Percentiles rank a stretch among this genome's conserved stretches.
phyloP scores from a whole-genome alignment of 179 eudicot species.

The Silene coronaria region DNA sequence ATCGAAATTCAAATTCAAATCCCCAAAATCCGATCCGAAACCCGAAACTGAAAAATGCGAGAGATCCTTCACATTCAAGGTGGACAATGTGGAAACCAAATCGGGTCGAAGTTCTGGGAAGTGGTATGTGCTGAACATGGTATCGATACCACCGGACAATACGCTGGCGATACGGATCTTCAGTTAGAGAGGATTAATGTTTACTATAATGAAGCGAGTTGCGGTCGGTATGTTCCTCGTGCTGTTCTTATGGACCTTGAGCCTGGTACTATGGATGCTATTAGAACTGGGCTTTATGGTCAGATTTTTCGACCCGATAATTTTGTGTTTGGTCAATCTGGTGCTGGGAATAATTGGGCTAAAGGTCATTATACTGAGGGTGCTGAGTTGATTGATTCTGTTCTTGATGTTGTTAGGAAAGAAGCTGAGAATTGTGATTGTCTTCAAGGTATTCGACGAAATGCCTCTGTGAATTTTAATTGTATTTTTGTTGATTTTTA shows the following conservation, averaged over 20 bases:
- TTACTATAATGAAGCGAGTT: slow-evolving; percentile 44
- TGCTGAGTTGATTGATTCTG: slow-evolving; percentile 52
- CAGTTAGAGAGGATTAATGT: slow-evolving; percentile 46
- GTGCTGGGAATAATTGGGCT: slow-evolving; percentile 57
- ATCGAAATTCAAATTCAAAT: neutral
- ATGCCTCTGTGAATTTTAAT: neutral
- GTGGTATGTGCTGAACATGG: slow-evolving; percentile 47
- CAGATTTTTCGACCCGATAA: slow-evolving; percentile 52
- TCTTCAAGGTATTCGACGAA: slow-evolving; percentile 38
- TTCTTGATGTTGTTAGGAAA: slow-evolving; percentile 50
- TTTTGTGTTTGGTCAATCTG: slow-evolving; percentile 49
- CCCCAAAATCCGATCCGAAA: neutral
- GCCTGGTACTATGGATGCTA: slow-evolving; percentile 50
- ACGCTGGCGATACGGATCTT: slow-evolving; percentile 35
- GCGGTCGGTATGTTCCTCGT: slow-evolving; percentile 44
- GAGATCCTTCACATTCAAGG: slow-evolving; percentile 56
- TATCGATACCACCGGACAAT: slow-evolving; percentile 40
- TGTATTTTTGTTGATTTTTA: neutral
- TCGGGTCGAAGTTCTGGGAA: slow-evolving; percentile 55
- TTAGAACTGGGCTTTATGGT: slow-evolving; percentile 41
- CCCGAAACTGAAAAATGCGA: slow-evolving; percentile 29
- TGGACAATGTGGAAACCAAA: slow-evolving; percentile 53
- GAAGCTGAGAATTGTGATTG: slow-evolving; percentile 56
- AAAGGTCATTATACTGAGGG: slow-evolving; percentile 58
- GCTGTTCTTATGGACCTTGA: slow-evolving; percentile 56